Base-by-base conservation (phyloP, 306 rosid species). In the Trifolium dubium region DNA sequence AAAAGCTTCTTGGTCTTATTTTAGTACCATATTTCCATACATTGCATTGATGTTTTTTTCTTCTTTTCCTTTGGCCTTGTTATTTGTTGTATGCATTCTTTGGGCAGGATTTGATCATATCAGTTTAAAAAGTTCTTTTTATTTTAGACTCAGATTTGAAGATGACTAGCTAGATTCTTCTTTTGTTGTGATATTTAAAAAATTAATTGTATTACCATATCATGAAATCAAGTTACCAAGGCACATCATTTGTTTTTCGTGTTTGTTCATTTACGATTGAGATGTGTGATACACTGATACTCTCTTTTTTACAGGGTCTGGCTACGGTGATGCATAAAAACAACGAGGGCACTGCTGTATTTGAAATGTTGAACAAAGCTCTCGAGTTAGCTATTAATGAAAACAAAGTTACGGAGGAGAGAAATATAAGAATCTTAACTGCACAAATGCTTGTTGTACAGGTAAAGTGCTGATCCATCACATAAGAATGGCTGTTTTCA, bases 271-370 rank as follows among this genome's bases (percentile, higher is more conserved):
- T 44, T 30, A 59, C 44, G 51, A 28, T 67, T 80, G 49, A 54
- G 69, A 73, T 51, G 55, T 51, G 50, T 5, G 39, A 35, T n/a
- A 34, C 6, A 5, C 8, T 6, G 41, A 53, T 31, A 18, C 58
- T 39, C 35, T 75, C 28, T 78, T 62, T 50, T 60, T 4, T 55
- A 32, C 90, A 93, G 98, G 96, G 97, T 83, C 71, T 91, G 72
- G 97, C 98, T 59, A 80, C 88, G 78, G 97, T 78, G 58, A 93
- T 93, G 98, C 94, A 85, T 84, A 91, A 91, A 82, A 91, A 85
- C 69, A 76, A 63, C 23, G 98, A 93, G 82, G 97, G 94, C 49
- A 82, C 88, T 58, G 93, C 89, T 9, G 83, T 89, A 60, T 91
- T 89, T 74, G 89, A 87, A 77, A 89, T 88, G 90, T 86, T 93